A percentile compares a stretch with the other conserved stretches of the same genome.
These are phyloP conservation scores for Panicum hallii DNA, from an alignment of 202 grass and related monocot species.

Conservation along the genomic window DNA sequence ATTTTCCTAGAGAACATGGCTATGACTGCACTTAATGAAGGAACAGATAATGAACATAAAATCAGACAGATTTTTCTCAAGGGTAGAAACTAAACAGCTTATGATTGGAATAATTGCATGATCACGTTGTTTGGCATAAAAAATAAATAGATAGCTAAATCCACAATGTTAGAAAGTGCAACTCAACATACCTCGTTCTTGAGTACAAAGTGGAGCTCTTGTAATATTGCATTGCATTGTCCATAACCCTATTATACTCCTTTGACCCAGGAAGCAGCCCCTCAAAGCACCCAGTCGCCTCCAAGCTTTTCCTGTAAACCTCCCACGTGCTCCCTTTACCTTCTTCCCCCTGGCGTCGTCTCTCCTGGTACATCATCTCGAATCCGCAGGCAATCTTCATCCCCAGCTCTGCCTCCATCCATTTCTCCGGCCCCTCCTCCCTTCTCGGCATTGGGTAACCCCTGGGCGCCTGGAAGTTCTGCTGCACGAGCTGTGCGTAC, in stretches of 20 bases:
- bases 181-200: slow-evolving; percentile 59
- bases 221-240: slow-evolving; percentile 80
- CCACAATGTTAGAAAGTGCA: neutral
- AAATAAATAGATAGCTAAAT: slow-evolving; percentile 15
- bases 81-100: neutral
- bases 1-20: neutral
- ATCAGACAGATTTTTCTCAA: neutral
- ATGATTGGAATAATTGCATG: neutral
- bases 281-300: slow-evolving; percentile 72
- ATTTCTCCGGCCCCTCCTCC: slow-evolving; percentile 70
- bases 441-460: slow-evolving; percentile 79
- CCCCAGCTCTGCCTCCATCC: slow-evolving; percentile 81
- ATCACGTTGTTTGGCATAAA: neutral
- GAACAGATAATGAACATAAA: neutral
- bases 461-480: slow-evolving; percentile 87
- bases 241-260: slow-evolving; percentile 79
- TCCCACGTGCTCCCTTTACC: slow-evolving; percentile 86
- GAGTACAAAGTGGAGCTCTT: slow-evolving; percentile 72
- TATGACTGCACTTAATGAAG: neutral
- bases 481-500: slow-evolving; percentile 92
- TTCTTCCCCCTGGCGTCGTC: slow-evolving; percentile 57
- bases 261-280: slow-evolving; percentile 87
- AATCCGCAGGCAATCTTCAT: slow-evolving; percentile 95
- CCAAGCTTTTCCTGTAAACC: slow-evolving; percentile 77
- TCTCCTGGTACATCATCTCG: slow-evolving; percentile 99